These are phyloP conservation scores for Purpureocillium takamizusanense DNA, from an alignment of 2,329 filamentous ascomycete species.

Conservation along the genomic window DNA sequence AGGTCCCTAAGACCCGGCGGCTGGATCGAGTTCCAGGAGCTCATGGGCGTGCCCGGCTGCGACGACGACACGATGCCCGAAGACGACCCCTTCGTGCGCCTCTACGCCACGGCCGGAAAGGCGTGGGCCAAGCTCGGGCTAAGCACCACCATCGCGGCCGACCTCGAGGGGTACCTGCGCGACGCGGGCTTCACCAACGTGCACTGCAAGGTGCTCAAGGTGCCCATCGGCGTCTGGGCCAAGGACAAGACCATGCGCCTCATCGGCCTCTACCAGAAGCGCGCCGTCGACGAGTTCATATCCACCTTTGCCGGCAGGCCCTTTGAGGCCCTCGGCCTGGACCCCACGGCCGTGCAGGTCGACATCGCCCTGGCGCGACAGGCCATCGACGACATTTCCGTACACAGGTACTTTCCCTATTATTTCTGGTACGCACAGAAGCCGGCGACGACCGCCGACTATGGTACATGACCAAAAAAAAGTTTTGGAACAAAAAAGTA, in stretches of 20 bases:
- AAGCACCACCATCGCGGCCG: conserved; percentile 9
- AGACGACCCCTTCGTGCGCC: conserved; percentile 7
- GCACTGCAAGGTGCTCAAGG: conserved; percentile 24
- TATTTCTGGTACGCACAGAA: conserved; percentile 30
- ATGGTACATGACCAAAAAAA: too few species aligned
- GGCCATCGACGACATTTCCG: conserved; percentile 14
- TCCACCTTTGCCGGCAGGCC: conserved; percentile 25
- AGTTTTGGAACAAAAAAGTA: too few species aligned
- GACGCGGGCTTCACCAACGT: conserved; percentile 12
- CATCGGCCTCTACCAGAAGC: conserved; percentile 28
- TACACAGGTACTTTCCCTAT: conserved; percentile 26
- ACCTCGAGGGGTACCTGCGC: conserved; percentile 8
- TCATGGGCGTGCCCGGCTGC: conserved; percentile 21
- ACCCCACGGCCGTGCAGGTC: conserved; percentile 18
- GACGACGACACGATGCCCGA: conserved; percentile 22
- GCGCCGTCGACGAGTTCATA: conserved; percentile 24
- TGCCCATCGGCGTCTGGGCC: conserved; percentile 28
- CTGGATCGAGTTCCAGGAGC: conserved; percentile 33
- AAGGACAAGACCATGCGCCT: conserved; percentile 21
- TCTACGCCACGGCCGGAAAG: conserved; percentile 6
- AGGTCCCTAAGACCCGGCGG: conserved; percentile 28
- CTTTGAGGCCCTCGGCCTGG: conserved; percentile 19
- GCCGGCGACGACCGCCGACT: not conserved
- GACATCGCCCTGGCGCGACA: conserved; percentile 15
- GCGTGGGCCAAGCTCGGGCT: conserved; percentile 9